phyloP scores from a whole-genome alignment of 768 basidiomycete species.

The Boletus fagicola region DNA sequence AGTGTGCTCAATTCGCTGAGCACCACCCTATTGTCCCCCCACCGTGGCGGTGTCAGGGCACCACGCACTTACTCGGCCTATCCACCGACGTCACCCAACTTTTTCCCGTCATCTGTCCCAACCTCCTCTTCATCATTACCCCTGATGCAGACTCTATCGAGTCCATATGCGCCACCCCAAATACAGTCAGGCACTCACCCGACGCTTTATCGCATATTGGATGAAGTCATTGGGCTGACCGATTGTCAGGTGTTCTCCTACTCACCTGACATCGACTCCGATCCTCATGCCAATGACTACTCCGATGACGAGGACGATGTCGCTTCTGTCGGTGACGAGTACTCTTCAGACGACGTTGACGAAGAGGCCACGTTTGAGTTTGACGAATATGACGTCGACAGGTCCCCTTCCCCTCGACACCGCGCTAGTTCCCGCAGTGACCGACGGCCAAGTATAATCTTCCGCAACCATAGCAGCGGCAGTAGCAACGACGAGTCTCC shows the following conservation, averaged over 20 bases:
- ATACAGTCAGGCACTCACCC: slow-evolving; percentile 86
- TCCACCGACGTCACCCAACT: slow-evolving; percentile 66
- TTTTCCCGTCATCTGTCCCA: slow-evolving; percentile 74
- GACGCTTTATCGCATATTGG: slow-evolving; percentile 79
- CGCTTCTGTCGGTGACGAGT: slow-evolving; percentile 63
- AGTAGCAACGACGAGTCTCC: slow-evolving; percentile 35
- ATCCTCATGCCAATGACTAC: slow-evolving; percentile 87
- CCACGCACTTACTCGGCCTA: slow-evolving; percentile 86
- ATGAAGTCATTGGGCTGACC: slow-evolving; percentile 83
- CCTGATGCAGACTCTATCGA: slow-evolving; percentile 51
- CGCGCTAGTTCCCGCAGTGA: slow-evolving; percentile 8
- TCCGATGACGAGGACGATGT: slow-evolving; percentile 78
- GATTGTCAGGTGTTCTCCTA: slow-evolving; percentile 98
- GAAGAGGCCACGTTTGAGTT: slow-evolving; percentile 76
- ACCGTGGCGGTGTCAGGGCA: slow-evolving; percentile 60
- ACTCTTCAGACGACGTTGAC: slow-evolving; percentile 68
- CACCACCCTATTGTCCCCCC: slow-evolving; percentile 75
- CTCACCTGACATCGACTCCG: slow-evolving; percentile 87
- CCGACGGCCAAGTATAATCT: slow-evolving; percentile 12
- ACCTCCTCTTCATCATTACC: slow-evolving; percentile 71
- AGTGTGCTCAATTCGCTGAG: slow-evolving; percentile 82
- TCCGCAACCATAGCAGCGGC: slow-evolving; percentile 36
- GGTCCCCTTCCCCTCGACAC: slow-evolving; percentile 26
- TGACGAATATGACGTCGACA: slow-evolving; percentile 77
- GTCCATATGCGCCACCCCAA: slow-evolving; percentile 68